Conservation (phyloP, 108 stramenopile genomes). For the Skeletonema costatum region DNA sequence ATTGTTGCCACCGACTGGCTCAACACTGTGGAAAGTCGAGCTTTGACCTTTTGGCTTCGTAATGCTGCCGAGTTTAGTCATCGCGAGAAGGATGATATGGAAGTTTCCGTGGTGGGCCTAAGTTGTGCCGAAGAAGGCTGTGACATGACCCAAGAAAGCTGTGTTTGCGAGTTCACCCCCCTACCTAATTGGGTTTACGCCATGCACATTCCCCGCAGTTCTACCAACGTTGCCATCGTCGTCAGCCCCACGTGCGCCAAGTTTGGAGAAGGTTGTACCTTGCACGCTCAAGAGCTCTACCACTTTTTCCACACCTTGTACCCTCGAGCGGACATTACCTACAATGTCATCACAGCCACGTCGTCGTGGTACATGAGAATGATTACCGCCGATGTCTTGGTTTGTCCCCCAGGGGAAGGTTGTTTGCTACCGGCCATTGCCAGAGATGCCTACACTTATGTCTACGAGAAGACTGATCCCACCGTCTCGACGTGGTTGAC, state of each 20-base stretch:
- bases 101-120: slow-evolving; percentile 27
- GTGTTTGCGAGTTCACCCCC: slow-evolving; percentile 21
- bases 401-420: slow-evolving; percentile 34
- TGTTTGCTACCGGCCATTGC: slow-evolving; percentile 34
- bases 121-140: slow-evolving; percentile 32
- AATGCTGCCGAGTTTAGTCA: slow-evolving; percentile 38
- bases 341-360: slow-evolving; percentile 26
- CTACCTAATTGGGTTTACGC: slow-evolving; percentile 42
- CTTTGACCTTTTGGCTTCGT: slow-evolving; percentile 40
- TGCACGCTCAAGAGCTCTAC: slow-evolving; percentile 33
- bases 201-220: slow-evolving; percentile 37
- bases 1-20: slow-evolving; percentile 30
- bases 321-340: slow-evolving; percentile 36
- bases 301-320: slow-evolving; percentile 29
- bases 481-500: slow-evolving; percentile 36
- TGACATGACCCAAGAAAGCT: slow-evolving; percentile 15
- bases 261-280: slow-evolving; percentile 33
- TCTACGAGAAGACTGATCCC: slow-evolving; percentile 31
- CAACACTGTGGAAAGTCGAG: slow-evolving; percentile 33
- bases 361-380: slow-evolving; percentile 38
- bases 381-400: slow-evolving; percentile 34
- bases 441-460: slow-evolving; percentile 35
- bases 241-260: slow-evolving; percentile 38
- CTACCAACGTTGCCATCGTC: slow-evolving; percentile 33
- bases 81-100: slow-evolving; percentile 41